A percentile compares a stretch with the other conserved stretches of the same genome.
Conservation (phyloP, 352 stramenopile genomes). For the Phytopythium vexans region DNA sequence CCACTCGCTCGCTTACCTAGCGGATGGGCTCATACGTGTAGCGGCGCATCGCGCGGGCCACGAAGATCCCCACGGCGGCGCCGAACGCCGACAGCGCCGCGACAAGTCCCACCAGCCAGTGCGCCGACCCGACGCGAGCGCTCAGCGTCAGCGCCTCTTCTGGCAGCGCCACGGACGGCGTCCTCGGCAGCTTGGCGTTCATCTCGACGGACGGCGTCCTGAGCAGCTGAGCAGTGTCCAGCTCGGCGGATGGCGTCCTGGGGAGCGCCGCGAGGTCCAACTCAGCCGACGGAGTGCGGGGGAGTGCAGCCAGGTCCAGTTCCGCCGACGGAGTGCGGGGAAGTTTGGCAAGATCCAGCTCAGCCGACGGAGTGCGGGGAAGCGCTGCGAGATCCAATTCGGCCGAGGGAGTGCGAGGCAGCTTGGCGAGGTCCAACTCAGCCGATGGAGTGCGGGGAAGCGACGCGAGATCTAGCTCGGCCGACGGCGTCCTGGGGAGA, state of each 20-base stretch:
- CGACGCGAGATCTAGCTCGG: neutral
- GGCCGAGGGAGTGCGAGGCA: neutral
- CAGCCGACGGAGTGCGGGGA: constrained; percentile 2
- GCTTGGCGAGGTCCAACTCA: neutral
- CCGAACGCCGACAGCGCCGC: constrained; percentile 32
- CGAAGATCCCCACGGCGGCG: constrained; percentile 22
- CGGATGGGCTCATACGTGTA: constrained; percentile 22
- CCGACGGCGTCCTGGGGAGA: neutral
- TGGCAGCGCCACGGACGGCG: neutral
- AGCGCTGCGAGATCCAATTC: neutral
- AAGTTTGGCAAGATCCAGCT: no score
- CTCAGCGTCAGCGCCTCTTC: constrained; percentile 1
- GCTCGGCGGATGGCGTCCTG: no score
- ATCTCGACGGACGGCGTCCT: no score
- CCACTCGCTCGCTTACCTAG: no score
- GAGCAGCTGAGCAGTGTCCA: no score
- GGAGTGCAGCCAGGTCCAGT: no score
- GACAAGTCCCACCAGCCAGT: constrained; percentile 18
- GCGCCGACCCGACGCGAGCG: constrained; percentile 1
- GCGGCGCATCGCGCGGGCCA: constrained; percentile 19
- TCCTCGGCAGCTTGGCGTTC: no score
- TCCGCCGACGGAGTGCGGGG: no score
- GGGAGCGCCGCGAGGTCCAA: no score
- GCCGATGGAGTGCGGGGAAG: neutral
- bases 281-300: no score